Evolutionary conservation across 345 rosid species (phyloP).

Genomic region (Salix suchowensis): DNA sequence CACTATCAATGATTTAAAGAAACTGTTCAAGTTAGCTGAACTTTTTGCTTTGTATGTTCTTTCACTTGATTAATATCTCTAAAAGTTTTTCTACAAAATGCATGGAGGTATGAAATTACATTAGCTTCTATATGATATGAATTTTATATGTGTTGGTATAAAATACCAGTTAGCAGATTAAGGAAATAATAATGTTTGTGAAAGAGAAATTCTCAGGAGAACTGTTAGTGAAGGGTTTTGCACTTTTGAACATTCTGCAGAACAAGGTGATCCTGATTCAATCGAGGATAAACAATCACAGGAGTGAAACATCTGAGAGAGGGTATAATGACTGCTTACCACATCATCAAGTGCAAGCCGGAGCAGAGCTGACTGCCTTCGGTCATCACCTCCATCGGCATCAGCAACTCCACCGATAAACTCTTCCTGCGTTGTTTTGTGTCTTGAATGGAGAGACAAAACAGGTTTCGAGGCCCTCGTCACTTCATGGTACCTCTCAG

Average conservation of each 20-base stretch:
- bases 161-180: background rate
- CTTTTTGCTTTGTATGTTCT: background rate
- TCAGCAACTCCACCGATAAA: conserved; percentile 68
- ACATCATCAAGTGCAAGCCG: conserved; percentile 98
- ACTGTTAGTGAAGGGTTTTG: background rate
- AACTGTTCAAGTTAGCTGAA: background rate
- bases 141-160: background rate
- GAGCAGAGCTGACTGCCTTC: conserved; percentile 74
- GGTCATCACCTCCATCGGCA: conserved; percentile 56
- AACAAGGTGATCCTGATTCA: background rate
- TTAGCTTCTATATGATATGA: background rate
- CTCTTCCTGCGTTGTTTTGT: conserved; percentile 77
- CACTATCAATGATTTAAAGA: background rate
- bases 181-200: background rate
- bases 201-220: background rate
- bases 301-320: background rate
- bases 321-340: conserved; percentile 35
- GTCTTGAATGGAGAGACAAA: conserved; percentile 68
- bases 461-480: conserved; percentile 68
- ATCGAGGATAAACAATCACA: too few species aligned
- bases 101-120: background rate
- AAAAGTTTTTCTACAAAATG: background rate
- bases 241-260: background rate
- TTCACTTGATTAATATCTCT: background rate
- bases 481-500: conserved; percentile 80